These are phyloP conservation scores for Pyrenochaeta sp. DNA, from an alignment of 2,329 filamentous ascomycete genomes.

Conservation along the genomic window DNA sequence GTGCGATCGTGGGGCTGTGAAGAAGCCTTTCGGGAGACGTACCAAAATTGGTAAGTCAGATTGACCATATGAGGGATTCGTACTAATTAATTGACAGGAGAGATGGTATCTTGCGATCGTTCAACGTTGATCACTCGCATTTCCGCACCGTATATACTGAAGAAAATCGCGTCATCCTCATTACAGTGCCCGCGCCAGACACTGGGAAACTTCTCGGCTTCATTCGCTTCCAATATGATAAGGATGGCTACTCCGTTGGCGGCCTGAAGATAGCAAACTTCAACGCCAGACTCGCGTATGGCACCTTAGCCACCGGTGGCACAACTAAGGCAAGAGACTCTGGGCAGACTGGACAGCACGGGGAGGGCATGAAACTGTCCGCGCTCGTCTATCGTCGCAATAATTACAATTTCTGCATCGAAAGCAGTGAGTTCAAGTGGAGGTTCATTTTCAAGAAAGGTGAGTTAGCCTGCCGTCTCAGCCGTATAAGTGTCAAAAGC, in stretches of 20 bases:
- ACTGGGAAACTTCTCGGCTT: conserved; percentile 6
- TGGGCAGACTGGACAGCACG: conserved; percentile 28
- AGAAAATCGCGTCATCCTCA: conserved; percentile 1
- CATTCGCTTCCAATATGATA: conserved; percentile 23
- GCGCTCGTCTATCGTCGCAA: conserved; percentile 18
- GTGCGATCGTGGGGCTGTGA: conserved; percentile 5
- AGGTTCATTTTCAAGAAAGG: conserved; percentile 9
- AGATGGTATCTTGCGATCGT: conserved; percentile 19
- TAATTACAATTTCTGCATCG: conserved; percentile 16
- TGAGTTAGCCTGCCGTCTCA: conserved; percentile 10
- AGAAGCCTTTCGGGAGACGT: conserved; percentile 19
- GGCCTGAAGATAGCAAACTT: conserved; percentile 24
- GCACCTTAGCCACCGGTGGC: conserved; percentile 17
- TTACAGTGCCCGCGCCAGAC: background rate
- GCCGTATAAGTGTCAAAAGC: conserved; percentile 7
- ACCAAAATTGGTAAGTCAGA: conserved; percentile 21
- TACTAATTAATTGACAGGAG: conserved; percentile 8
- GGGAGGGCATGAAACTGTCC: conserved; percentile 31
- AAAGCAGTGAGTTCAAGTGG: conserved; percentile 16
- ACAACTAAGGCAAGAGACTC: conserved; percentile 16
- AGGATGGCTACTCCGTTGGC: conserved; percentile 6
- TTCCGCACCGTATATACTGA: conserved; percentile 8
- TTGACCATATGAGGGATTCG: background rate
- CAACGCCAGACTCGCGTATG: conserved; percentile 11
- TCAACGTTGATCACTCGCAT: conserved; percentile 7